Percentiles rank a stretch among this genome's conserved stretches.
phyloP scores from a whole-genome alignment of 164 flowering plant species.

The Aristolochia californica region DNA sequence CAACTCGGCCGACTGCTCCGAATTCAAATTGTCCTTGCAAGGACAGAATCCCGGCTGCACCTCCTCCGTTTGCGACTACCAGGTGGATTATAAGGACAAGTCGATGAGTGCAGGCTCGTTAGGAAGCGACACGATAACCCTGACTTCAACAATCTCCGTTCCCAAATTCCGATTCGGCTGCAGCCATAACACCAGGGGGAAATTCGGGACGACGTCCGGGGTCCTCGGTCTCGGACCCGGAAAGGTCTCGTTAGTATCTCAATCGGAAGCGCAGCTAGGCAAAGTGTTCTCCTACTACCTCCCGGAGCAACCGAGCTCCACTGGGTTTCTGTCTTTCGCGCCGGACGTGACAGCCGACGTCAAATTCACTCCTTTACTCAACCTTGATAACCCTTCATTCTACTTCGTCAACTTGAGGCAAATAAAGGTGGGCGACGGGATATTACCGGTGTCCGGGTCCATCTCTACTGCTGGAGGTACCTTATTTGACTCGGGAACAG shows the following conservation, averaged over 20 bases:
- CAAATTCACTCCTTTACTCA: constrained; percentile 6
- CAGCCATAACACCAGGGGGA: constrained; percentile 1
- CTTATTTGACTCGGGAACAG: constrained; percentile 1
- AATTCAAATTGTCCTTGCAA: background rate
- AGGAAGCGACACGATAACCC: background rate
- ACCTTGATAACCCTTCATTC: constrained; percentile 4
- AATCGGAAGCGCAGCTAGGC: background rate
- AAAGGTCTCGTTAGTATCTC: background rate
- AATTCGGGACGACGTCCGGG: constrained; percentile 1
- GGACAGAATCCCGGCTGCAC: background rate
- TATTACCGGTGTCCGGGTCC: background rate
- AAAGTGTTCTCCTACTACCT: constrained; percentile 5
- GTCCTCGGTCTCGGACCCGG: constrained; percentile 3
- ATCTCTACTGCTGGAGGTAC: too few species aligned
- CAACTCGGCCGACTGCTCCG: background rate
- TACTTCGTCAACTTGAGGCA: constrained; percentile 19
- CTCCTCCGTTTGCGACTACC: constrained; percentile 1
- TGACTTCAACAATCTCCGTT: background rate
- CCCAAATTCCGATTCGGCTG: constrained; percentile 5
- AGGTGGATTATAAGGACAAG: background rate
- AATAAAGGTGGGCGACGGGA: constrained; percentile 20
- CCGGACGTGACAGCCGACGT: background rate
- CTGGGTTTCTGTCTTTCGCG: constrained; percentile 2
- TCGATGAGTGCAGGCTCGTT: background rate
- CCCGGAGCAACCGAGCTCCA: background rate